Conservation (phyloP, 2,329 filamentous ascomycete species). For the Epichloe festucae region DNA sequence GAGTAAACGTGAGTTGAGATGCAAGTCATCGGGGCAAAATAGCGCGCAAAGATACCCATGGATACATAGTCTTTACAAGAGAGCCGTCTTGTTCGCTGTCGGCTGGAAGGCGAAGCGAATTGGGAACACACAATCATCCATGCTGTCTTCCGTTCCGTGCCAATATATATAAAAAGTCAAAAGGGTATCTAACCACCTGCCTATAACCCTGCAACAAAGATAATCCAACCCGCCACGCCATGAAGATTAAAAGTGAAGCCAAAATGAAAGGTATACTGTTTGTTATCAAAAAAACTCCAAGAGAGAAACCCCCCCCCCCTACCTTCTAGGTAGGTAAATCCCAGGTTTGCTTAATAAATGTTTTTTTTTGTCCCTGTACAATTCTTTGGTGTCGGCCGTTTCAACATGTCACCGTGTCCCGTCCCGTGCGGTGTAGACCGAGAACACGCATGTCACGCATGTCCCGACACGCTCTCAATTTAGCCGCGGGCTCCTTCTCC, state of each 20-base stretch:
- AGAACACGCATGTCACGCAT: too few species aligned
- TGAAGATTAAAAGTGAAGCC: not conserved
- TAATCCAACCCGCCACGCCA: conserved; percentile 2
- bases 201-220: conserved; percentile 1
- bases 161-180: not conserved
- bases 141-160: not conserved
- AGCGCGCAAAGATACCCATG: not conserved
- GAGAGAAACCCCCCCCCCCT: too few species aligned
- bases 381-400: not conserved
- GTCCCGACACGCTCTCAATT: conserved; percentile 13
- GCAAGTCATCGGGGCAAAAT: not conserved
- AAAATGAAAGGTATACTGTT: not conserved
- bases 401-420: not conserved
- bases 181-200: conserved; percentile 7
- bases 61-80: not conserved
- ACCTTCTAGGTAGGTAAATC: not conserved
- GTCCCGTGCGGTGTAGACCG: too few species aligned
- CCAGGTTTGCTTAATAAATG: not conserved
- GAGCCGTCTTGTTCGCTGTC: not conserved
- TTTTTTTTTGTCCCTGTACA: not conserved
- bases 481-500: conserved; percentile 43
- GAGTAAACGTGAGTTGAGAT: not conserved
- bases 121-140: not conserved
- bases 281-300: not conserved
- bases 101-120: not conserved